phyloP scores from a whole-genome alignment of 1,284 basidiomycete species.

The Tilletia walkeri region DNA sequence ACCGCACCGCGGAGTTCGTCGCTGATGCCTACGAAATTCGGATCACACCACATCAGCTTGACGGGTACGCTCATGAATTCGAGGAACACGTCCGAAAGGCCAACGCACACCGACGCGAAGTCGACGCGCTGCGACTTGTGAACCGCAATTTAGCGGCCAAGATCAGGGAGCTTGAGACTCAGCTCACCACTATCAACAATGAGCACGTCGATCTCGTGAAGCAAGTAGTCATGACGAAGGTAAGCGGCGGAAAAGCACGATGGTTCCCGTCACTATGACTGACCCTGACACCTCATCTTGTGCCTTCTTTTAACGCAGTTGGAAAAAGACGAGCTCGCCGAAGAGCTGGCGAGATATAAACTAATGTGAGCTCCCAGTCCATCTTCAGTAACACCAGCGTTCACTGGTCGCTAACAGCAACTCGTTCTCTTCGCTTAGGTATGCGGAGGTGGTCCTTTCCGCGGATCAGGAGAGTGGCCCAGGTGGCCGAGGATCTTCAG shows the following conservation, averaged over 20 bases:
- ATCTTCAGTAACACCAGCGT: not conserved
- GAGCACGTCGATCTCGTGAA: slow-evolving; percentile 55
- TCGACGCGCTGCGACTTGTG: slow-evolving; percentile 49
- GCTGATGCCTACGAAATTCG: slow-evolving; percentile 48
- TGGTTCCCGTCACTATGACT: not conserved
- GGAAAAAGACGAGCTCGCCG: slow-evolving; percentile 54
- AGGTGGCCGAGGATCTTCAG: slow-evolving; percentile 4
- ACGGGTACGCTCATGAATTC: slow-evolving; percentile 49
- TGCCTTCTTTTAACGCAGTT: slow-evolving; percentile 34
- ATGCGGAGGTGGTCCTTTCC: slow-evolving; percentile 39
- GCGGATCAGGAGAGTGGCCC: slow-evolving; percentile 12
- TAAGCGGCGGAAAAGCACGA: not conserved
- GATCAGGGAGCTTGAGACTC: slow-evolving; percentile 49
- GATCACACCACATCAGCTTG: slow-evolving; percentile 46
- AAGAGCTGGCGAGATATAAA: slow-evolving; percentile 51
- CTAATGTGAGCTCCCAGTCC: slow-evolving; percentile 36
- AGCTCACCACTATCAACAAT: slow-evolving; percentile 39
- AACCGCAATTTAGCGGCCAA: slow-evolving; percentile 47
- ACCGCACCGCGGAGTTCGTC: slow-evolving; percentile 42
- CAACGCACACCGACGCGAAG: slow-evolving; percentile 48
- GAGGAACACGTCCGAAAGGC: slow-evolving; percentile 44
- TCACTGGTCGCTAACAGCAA: not conserved
- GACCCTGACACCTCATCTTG: not conserved
- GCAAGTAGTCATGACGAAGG: slow-evolving; percentile 16
- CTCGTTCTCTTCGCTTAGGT: slow-evolving; percentile 18